These are phyloP conservation scores for Cladobotryum protrusum DNA, from an alignment of 2,329 filamentous ascomycete species.

Conservation along the genomic window DNA sequence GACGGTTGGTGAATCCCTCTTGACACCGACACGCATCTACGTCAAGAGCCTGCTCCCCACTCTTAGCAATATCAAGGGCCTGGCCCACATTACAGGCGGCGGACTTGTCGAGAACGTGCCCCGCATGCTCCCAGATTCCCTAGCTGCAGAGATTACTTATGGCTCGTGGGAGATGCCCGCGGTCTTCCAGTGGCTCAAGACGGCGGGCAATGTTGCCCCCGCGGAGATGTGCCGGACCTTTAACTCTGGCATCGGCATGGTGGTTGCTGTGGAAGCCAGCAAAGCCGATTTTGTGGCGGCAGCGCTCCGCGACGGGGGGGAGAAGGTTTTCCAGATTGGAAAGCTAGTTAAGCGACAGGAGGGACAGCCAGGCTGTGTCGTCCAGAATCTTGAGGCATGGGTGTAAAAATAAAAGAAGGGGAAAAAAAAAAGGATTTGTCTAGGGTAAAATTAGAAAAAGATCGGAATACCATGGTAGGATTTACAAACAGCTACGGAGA, in stretches of 20 bases:
- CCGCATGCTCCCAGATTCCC: constrained; percentile 74
- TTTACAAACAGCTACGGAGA: no score
- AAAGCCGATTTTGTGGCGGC: constrained; percentile 56
- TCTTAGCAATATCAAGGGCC: constrained; percentile 70
- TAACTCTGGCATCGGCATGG: constrained; percentile 94
- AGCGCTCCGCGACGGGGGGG: constrained; percentile 53
- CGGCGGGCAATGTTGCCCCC: constrained; percentile 61
- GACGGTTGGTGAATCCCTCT: constrained; percentile 67
- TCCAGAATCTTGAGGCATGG: constrained; percentile 31
- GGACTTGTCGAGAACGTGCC: constrained; percentile 92
- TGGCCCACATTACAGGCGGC: constrained; percentile 95
- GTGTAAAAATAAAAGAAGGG: background rate
- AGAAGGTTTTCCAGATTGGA: constrained; percentile 73
- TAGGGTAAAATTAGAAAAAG: no score
- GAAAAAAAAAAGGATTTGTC: background rate
- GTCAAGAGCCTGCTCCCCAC: constrained; percentile 73
- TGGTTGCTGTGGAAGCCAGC: constrained; percentile 66
- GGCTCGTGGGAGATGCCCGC: constrained; percentile 66
- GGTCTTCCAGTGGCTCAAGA: constrained; percentile 84
- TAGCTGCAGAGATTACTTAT: constrained; percentile 78
- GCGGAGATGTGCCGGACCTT: constrained; percentile 86
- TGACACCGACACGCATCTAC: constrained; percentile 91
- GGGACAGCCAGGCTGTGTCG: constrained; percentile 27
- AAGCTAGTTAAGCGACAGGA: constrained; percentile 54
- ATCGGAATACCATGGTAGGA: no score